These are phyloP conservation scores for Trichosanthes cucumerina DNA, from an alignment of 306 rosid genomes.

Conservation along the genomic window DNA sequence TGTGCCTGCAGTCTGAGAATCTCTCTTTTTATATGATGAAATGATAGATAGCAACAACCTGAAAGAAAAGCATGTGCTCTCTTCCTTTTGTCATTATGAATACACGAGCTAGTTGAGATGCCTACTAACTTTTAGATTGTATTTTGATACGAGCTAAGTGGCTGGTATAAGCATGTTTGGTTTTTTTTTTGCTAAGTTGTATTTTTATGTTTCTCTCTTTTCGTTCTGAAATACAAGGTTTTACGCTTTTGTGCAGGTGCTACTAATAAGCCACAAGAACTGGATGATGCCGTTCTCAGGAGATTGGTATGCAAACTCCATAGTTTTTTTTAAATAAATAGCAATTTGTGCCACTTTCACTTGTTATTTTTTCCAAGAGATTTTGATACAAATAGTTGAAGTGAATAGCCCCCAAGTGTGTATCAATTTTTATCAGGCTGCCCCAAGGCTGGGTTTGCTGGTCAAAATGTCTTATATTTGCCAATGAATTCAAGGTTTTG, in stretches of 20 bases:
- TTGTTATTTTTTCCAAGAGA: background rate
- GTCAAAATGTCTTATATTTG: background rate
- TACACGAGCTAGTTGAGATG: background rate
- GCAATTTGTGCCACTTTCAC: background rate
- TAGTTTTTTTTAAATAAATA: background rate
- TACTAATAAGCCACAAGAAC: constrained; percentile 93
- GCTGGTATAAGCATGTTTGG: background rate
- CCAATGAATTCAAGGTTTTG: background rate
- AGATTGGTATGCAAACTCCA: constrained; percentile 55
- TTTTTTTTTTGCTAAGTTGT: background rate
- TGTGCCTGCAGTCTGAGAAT: background rate
- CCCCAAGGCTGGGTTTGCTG: background rate
- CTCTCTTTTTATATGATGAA: background rate
- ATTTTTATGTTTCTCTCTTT: constrained; percentile 1
- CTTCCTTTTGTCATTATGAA: background rate
- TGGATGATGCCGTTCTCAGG: constrained; percentile 96
- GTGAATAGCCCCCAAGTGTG: background rate
- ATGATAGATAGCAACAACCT: background rate
- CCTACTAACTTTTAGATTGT: background rate
- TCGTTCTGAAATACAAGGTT: constrained; percentile 2
- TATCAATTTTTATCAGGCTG: background rate
- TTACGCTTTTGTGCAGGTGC: constrained; percentile 53
- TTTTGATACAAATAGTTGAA: background rate
- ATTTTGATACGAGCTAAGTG: background rate
- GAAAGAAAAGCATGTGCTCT: background rate